Evolutionary conservation across 2,329 filamentous ascomycete genomes (phyloP).

Genomic region (Knufia fluminis): DNA sequence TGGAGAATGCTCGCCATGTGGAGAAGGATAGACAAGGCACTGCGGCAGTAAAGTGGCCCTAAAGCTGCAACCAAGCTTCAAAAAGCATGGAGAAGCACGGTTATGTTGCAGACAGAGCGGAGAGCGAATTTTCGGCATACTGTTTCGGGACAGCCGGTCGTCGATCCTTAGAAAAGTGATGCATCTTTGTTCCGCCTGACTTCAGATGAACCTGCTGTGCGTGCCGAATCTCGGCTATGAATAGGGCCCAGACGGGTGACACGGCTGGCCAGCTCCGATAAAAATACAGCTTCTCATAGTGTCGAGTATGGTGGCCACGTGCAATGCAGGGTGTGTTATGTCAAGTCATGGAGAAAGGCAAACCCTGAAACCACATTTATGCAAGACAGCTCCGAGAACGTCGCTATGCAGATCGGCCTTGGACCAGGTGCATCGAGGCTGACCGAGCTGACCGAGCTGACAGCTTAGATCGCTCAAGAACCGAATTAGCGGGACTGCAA

Average conservation of each 20-base stretch:
- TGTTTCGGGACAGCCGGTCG: background rate
- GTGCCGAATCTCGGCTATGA: background rate
- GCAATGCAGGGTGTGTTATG: background rate
- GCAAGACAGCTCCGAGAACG: no score
- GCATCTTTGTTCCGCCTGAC: no score
- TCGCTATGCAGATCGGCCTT: no score
- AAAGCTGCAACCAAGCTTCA: background rate
- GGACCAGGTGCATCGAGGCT: no score
- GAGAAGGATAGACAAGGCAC: background rate
- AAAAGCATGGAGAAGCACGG: background rate
- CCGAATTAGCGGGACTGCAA: no score
- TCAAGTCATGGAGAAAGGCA: background rate
- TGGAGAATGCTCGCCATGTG: background rate
- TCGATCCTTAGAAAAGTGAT: background rate
- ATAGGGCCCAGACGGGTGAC: background rate
- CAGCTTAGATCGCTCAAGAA: no score
- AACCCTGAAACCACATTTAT: no score
- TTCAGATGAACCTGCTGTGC: background rate
- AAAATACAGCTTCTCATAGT: no score
- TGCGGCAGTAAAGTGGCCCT: no score
- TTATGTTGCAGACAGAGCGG: background rate
- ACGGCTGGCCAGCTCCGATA: background rate
- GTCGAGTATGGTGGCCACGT: background rate
- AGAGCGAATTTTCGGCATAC: background rate
- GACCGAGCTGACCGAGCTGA: no score